Percentiles rank a stretch among this genome's conserved stretches.
Evolutionary conservation across 345 rosid species (phyloP).

Genomic region (Syzygium jambos): DNA sequence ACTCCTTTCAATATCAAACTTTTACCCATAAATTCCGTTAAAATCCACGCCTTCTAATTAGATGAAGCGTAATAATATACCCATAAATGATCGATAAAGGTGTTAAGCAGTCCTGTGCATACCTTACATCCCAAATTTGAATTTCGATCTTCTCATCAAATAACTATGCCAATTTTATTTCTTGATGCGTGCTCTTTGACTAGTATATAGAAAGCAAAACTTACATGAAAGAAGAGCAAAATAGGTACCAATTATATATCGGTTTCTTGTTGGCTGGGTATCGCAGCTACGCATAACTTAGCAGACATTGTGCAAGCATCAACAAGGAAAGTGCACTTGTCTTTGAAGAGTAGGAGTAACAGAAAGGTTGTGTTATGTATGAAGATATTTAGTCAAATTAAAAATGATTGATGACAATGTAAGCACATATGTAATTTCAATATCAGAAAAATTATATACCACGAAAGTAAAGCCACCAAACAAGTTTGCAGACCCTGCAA

Average conservation of each 20-base stretch:
- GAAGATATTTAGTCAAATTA: neutral
- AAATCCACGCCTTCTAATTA: neutral
- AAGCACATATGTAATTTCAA: neutral
- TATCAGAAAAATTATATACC: constrained; percentile 29
- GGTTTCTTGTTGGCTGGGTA: neutral
- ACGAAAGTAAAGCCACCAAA: constrained; percentile 78
- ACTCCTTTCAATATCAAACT: neutral
- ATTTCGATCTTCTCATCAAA: neutral
- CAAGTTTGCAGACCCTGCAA: constrained; percentile 95
- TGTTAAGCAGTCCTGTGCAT: neutral
- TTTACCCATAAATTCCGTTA: neutral
- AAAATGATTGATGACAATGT: neutral
- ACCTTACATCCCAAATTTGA: neutral
- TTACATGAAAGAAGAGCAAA: neutral
- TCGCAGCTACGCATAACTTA: neutral
- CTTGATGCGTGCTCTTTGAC: neutral
- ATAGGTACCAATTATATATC: neutral
- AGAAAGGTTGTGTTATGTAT: neutral
- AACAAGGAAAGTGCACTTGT: neutral
- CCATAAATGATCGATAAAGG: neutral
- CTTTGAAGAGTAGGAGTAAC: neutral
- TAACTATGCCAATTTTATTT: neutral
- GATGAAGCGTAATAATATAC: neutral
- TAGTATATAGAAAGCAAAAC: neutral
- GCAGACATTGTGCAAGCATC: neutral